Conservation (phyloP, 2,329 filamentous ascomycete species). For the Cadophora malorum region DNA sequence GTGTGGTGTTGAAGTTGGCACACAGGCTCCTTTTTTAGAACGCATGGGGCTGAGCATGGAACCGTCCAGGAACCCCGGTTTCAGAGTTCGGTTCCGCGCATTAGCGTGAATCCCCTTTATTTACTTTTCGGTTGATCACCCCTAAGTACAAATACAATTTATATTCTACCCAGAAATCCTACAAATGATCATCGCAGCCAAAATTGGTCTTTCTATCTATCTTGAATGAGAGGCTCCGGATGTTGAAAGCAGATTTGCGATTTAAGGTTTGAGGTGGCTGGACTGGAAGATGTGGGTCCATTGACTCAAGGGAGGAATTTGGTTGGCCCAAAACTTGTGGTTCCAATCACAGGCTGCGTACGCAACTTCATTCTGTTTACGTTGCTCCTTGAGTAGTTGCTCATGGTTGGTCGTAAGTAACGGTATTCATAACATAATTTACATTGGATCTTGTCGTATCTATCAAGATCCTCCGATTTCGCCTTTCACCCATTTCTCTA, state of each 20-base stretch:
- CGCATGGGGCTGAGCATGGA: neutral
- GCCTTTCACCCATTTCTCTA: constrained; percentile 77
- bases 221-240: neutral
- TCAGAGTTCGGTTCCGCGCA: constrained; percentile 1
- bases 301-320: neutral
- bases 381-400: neutral
- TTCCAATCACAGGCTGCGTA: neutral
- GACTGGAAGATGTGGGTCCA: neutral
- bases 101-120: constrained; percentile 2
- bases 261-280: neutral
- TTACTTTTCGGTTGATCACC: neutral
- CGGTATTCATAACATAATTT: constrained; percentile 15
- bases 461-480: constrained; percentile 34
- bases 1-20: constrained; percentile 9
- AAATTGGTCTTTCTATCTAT: neutral
- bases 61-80: constrained; percentile 1
- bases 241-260: neutral
- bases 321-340: neutral
- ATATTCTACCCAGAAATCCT: neutral
- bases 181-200: neutral
- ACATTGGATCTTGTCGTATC: constrained; percentile 8
- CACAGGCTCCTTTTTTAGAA: neutral
- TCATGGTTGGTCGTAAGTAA: neutral
- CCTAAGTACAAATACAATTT: neutral
- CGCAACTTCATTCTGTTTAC: neutral